These are phyloP conservation scores for Pseudogymnoascus sp. DNA, from an alignment of 2,329 filamentous ascomycete species.

Conservation along the genomic window DNA sequence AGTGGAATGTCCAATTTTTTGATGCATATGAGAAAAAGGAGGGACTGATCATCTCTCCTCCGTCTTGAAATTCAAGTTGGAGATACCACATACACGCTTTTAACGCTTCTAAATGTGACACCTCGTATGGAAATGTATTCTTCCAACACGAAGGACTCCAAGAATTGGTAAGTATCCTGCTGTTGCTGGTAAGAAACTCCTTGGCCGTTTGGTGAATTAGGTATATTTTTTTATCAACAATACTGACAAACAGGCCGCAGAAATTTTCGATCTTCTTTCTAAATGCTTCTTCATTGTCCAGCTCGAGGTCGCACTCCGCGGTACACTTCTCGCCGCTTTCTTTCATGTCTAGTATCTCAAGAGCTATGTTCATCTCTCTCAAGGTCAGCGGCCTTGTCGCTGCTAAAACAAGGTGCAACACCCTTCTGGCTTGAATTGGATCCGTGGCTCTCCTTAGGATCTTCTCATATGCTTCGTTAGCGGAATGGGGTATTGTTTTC, in stretches of 20 bases:
- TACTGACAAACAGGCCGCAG: slow-evolving; percentile 13
- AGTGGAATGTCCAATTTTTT: background rate
- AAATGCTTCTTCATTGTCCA: background rate
- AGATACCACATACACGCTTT: background rate
- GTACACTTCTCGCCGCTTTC: background rate
- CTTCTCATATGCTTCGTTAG: slow-evolving; percentile 10
- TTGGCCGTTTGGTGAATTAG: slow-evolving; percentile 31
- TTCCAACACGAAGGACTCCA: background rate
- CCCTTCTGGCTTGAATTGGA: background rate
- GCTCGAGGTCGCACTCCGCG: background rate
- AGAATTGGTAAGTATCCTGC: background rate
- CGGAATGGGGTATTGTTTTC: slow-evolving; percentile 6
- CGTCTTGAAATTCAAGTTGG: background rate
- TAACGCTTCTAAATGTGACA: background rate
- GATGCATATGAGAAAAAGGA: background rate
- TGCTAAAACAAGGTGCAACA: slow-evolving; percentile 10
- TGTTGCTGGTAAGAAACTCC: slow-evolving; percentile 24
- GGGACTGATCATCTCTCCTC: too few species aligned
- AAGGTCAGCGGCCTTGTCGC: slow-evolving; percentile 11
- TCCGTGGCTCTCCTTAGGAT: slow-evolving; percentile 10
- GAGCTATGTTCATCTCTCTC: slow-evolving; percentile 12
- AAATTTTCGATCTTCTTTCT: background rate
- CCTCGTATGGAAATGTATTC: background rate
- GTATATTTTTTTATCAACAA: slow-evolving; percentile 21
- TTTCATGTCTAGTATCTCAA: slow-evolving; percentile 11